A percentile compares a stretch with the other conserved stretches of the same genome.
phyloP scores from a whole-genome alignment of 202 grass and related monocot genomes.

The Digitaria exilis region DNA sequence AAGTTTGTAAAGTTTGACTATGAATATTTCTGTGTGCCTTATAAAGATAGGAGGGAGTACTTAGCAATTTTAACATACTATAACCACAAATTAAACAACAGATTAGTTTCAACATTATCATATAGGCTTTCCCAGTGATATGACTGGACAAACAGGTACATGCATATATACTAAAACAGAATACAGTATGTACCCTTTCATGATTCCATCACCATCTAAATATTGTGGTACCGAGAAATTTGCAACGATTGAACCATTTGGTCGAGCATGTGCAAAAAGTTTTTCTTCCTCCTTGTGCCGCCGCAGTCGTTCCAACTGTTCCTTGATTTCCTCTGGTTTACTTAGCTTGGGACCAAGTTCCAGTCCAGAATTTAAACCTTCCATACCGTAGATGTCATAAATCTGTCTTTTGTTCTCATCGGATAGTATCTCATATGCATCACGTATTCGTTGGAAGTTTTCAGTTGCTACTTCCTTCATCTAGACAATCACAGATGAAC shows the following conservation, averaged over 20 bases:
- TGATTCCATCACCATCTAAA: conserved; percentile 71
- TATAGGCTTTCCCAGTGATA: conserved; percentile 7
- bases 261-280: conserved; percentile 53
- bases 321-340: conserved; percentile 89
- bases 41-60: too few relatives aligned
- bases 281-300: conserved; percentile 85
- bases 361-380: conserved; percentile 87
- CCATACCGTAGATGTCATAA: conserved; percentile 98
- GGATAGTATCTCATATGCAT: conserved; percentile 86
- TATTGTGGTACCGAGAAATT: conserved; percentile 84
- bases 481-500: conserved; percentile 49
- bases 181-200: conserved; percentile 69
- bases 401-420: conserved; percentile 93
- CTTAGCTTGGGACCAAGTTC: conserved; percentile 91
- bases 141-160: background rate
- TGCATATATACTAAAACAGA: conserved; percentile 28
- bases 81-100: conserved; percentile 13
- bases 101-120: conserved; percentile 18
- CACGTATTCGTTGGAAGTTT: conserved; percentile 90
- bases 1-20: too few relatives aligned
- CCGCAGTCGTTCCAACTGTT: conserved; percentile 75
- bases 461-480: conserved; percentile 98
- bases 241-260: conserved; percentile 59
- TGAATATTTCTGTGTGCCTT: too few relatives aligned
- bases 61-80: conserved; percentile 4